Base-by-base conservation (phyloP, 1,284 basidiomycete species). In the Coniferiporia sulphurascens region DNA sequence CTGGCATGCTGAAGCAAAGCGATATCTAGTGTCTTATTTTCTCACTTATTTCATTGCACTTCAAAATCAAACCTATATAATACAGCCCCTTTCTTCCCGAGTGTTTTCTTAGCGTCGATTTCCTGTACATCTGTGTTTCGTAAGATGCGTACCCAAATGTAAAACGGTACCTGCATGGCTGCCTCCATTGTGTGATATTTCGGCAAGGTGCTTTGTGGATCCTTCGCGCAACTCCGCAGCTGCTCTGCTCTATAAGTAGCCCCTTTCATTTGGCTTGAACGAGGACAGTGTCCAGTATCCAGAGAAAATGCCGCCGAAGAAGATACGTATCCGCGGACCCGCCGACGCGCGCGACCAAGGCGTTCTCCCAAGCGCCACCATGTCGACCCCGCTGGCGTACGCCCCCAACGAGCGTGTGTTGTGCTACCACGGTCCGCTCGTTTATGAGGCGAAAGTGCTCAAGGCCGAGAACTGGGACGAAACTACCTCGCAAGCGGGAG, bases 31-130 rank as follows among this genome's bases (percentile, higher is more conserved):
- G 95, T 74, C 84, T 98, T 64, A 95, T 98, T 66, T 98, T 98
- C 75, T 97, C 95, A 17, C 83, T 99, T 64, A 98, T 98, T 72
- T 93, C 93, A 12, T 83, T 98, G 48, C 95, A 99, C 79, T 98
- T 98, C 87, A 98, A 98, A 79, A 98, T 99, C 82, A 98, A 99
- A 82, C 96, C 96, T 17, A 97, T 94, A 69, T 92, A 84, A 75
- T 43, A 54, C 19, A 19, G 19, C 36, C 43, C 8, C 17, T 38
- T 52, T 43, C 19, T 22, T 34, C 15, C 19, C 17, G 6, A 12
- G 12, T 35, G 43, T 32, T 34, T 32, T 27, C 27, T 55, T n/a
- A 17, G 4, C 53, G 17, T 45, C 27, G 19, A 36, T 27, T 17
- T 17, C 34, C 38, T 56, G 34, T 56, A 48, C 54, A 52, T 52